These are phyloP conservation scores for Wickerhamiella shivajii DNA, from an alignment of 805 yeast genomes.

Conservation along the genomic window DNA sequence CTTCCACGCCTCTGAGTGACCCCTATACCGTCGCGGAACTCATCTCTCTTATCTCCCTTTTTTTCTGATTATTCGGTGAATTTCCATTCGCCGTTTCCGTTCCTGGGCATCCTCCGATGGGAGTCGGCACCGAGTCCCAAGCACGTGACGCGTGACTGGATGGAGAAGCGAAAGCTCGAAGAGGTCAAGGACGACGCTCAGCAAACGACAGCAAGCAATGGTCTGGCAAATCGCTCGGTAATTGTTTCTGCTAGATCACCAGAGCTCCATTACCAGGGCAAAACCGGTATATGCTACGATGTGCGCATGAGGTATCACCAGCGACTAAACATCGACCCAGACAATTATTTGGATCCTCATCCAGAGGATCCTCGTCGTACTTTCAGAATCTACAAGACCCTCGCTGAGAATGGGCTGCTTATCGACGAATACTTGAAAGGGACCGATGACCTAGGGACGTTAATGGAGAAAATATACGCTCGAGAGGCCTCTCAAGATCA, in stretches of 20 bases:
- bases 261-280: constrained; percentile 21
- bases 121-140: no score
- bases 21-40: no score
- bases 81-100: no score
- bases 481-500: constrained; percentile 83
- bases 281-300: constrained; percentile 91
- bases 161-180: constrained; percentile 9
- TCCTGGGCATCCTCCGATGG: no score
- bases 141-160: no score
- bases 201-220: neutral
- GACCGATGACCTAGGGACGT: constrained; percentile 61
- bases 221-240: neutral
- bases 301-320: constrained; percentile 97
- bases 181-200: neutral
- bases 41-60: no score
- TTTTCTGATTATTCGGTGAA: no score
- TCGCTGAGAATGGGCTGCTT: constrained; percentile 88
- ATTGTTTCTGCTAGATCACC: constrained; percentile 5
- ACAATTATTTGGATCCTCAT: constrained; percentile 93
- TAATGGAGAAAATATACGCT: constrained; percentile 80
- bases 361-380: constrained; percentile 98
- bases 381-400: constrained; percentile 78
- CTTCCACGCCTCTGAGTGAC: no score
- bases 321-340: constrained; percentile 77
- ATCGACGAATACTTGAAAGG: constrained; percentile 63